Base-by-base conservation (phyloP, 306 rosid genomes). In the Casuarina glauca region DNA sequence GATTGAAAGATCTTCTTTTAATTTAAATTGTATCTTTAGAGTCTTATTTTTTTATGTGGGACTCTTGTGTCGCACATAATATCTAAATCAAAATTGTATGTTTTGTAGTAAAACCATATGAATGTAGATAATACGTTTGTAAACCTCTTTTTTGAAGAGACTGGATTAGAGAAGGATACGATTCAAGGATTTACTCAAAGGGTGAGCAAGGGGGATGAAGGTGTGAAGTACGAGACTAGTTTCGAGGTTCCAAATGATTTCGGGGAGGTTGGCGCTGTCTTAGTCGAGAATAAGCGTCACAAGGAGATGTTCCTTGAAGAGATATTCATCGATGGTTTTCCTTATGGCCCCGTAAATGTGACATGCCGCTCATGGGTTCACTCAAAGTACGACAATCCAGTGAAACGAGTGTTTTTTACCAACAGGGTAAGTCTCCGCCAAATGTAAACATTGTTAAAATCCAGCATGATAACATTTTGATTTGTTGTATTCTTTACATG, bases 281-380 rank as follows among this genome's bases (percentile, higher is more conserved):
- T 82, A 39, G 87, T 92, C 11, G 91, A 84, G 86, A 92, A 92
- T 82, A 93, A 90, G 75, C 93, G 88, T 80, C 94, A 84, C 82
- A 81, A n/a, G n/a, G 97, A 92, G 86, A 88, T 87, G 86, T 92
- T 68, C 78, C 57, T 92, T 5, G 83, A 87, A 77, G 81, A 80
- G 32, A 88, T 92, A 1, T 51, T 73, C 51, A 74, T 92, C 4
- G 32, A 81, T 16, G 92, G 91, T 60, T 75, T 82, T 68, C 74
- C 76, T 0, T 9, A 84, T 4, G 87, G 80, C 6, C 80, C 86
- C 26, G 0, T 88, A 11, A 71, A 6, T n/a, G 44, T 90, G 42
- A 71, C 80, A 1, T 90, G 97, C 63, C 76, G 74, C 19, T 88
- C 94, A 11, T 92, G 94, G 97, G 80, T 74, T 62, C 94, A 92